A percentile compares a stretch with the other conserved stretches of the same genome.
phyloP scores from a whole-genome alignment of 768 basidiomycete species.

The Leucosporidium scottii region DNA sequence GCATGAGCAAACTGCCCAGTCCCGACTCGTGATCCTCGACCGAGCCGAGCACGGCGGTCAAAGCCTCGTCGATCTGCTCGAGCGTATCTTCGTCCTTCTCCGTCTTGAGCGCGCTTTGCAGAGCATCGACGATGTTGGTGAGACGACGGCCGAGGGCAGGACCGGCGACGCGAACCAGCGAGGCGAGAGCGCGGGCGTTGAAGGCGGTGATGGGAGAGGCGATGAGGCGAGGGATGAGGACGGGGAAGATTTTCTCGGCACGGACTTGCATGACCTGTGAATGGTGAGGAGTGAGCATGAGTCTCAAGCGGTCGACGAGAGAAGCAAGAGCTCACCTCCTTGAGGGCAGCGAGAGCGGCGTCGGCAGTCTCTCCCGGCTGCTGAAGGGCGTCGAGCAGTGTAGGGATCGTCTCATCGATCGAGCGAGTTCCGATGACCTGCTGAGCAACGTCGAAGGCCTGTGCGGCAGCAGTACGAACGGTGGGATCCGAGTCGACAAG shows the following conservation, averaged over 20 bases:
- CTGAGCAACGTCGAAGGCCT: constrained; percentile 83
- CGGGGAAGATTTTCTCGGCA: constrained; percentile 91
- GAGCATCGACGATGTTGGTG: constrained; percentile 65
- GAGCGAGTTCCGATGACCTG: constrained; percentile 82
- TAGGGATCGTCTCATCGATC: constrained; percentile 94
- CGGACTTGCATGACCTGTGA: constrained; percentile 57
- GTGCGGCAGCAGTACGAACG: constrained; percentile 83
- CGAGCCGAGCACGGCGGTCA: constrained; percentile 66
- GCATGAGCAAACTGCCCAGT: constrained; percentile 77
- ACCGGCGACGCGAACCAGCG: constrained; percentile 89
- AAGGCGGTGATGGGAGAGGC: constrained; percentile 86
- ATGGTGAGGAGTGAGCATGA: background rate
- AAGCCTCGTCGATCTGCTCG: constrained; percentile 65
- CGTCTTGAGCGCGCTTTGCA: constrained; percentile 67
- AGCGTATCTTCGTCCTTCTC: constrained; percentile 61
- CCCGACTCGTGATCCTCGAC: constrained; percentile 73
- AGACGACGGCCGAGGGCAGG: constrained; percentile 77
- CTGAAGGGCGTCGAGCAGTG: constrained; percentile 81
- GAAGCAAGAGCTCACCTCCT: constrained; percentile 78
- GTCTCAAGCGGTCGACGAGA: background rate
- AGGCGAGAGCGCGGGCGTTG: constrained; percentile 83
- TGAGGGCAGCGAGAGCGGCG: constrained; percentile 84
- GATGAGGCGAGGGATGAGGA: constrained; percentile 86
- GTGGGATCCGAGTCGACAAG: constrained; percentile 80
- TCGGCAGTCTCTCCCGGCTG: constrained; percentile 91